phyloP scores from a whole-genome alignment of 78 protist species.

The Paratrimastix pyriformis region DNA sequence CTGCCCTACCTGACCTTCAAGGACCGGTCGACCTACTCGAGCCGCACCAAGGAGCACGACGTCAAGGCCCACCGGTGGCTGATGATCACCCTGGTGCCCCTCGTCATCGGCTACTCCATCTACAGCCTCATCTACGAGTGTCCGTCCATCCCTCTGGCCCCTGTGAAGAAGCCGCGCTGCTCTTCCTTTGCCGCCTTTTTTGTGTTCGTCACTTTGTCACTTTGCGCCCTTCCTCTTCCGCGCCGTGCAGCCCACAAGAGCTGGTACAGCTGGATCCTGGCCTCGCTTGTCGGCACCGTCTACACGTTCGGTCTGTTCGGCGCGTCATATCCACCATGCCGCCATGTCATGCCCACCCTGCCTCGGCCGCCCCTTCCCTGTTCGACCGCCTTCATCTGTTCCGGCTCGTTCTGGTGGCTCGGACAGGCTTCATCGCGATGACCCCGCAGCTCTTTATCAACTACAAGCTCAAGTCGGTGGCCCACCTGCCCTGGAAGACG shows the following conservation, averaged over 20 bases:
- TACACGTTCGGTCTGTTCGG: constrained; percentile 46
- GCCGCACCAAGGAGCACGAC: constrained; percentile 55
- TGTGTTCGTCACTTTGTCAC: no score
- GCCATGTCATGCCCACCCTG: neutral
- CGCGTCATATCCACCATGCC: constrained; percentile 40
- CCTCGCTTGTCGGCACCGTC: neutral
- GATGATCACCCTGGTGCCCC: constrained; percentile 51
- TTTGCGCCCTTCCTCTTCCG: no score
- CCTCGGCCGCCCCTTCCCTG: neutral
- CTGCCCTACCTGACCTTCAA: neutral
- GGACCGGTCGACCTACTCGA: constrained; percentile 26
- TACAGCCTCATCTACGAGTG: constrained; percentile 71
- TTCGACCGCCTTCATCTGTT: neutral
- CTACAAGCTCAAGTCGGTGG: constrained; percentile 81
- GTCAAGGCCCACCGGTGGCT: constrained; percentile 67
- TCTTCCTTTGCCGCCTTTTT: no score
- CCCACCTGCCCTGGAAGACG: constrained; percentile 83
- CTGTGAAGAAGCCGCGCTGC: neutral
- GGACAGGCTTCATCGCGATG: constrained; percentile 71
- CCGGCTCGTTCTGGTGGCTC: constrained; percentile 16
- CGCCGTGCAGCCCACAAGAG: constrained; percentile 69
- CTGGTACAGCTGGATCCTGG: constrained; percentile 43
- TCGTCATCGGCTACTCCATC: constrained; percentile 52
- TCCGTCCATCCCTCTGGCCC: no score
- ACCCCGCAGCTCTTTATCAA: constrained; percentile 93